A percentile compares a stretch with the other conserved stretches of the same genome.
These are phyloP conservation scores for Arctium lappa DNA, from an alignment of 129 eudicot genomes.

Conservation along the genomic window DNA sequence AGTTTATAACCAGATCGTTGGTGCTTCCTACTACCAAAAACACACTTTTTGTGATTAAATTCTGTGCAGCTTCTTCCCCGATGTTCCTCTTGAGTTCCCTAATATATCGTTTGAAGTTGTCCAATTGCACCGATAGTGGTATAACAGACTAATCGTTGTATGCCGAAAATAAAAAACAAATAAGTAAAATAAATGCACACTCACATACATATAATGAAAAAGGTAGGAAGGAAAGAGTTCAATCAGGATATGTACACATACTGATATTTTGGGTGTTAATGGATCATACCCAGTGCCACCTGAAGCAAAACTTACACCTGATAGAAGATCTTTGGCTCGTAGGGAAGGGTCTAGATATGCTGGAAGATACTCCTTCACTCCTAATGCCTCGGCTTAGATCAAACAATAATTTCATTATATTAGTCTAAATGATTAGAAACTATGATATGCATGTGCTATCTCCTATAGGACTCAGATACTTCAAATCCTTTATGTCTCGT, in stretches of 20 bases:
- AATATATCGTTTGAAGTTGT: slow-evolving; percentile 45
- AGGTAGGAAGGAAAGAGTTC: background rate
- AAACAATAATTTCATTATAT: background rate
- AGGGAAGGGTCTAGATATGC: slow-evolving; percentile 47
- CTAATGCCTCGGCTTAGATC: slow-evolving; percentile 41
- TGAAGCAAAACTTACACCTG: slow-evolving; percentile 70
- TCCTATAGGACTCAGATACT: too few relatives aligned
- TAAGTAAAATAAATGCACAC: too few relatives aligned
- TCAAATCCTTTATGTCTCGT: too few relatives aligned
- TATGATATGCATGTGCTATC: too few relatives aligned
- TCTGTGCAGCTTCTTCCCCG: slow-evolving; percentile 34
- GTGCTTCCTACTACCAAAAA: slow-evolving; percentile 44
- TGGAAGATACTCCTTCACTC: slow-evolving; percentile 44
- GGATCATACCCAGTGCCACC: slow-evolving; percentile 62
- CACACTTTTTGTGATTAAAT: slow-evolving; percentile 28
- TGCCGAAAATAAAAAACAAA: background rate
- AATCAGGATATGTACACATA: background rate
- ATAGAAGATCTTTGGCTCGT: slow-evolving; percentile 29
- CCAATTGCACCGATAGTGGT: slow-evolving; percentile 30
- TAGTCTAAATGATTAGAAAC: background rate
- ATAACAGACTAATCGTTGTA: background rate
- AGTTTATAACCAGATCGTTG: slow-evolving; percentile 43
- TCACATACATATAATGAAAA: background rate
- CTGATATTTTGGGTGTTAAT: slow-evolving; percentile 36
- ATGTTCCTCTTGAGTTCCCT: slow-evolving; percentile 29